These are phyloP conservation scores for Buddleja alternifolia DNA, from an alignment of 257 asterid genomes.

Conservation along the genomic window DNA sequence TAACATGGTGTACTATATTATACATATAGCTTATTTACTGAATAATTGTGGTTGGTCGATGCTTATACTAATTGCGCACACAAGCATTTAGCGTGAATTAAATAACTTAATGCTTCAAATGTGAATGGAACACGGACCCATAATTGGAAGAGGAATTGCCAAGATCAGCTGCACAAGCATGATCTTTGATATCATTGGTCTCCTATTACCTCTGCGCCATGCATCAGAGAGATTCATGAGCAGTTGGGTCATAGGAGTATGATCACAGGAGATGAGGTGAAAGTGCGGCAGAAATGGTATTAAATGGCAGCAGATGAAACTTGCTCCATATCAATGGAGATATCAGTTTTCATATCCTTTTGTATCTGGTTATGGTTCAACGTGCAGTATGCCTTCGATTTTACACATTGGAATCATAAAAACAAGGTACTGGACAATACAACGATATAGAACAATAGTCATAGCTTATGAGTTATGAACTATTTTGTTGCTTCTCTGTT, in stretches of 20 bases:
- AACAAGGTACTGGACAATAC: conserved; percentile 1
- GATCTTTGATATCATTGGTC: not conserved
- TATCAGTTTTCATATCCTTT: conserved; percentile 12
- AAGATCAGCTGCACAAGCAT: not conserved
- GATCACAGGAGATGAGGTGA: not conserved
- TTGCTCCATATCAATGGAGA: not conserved
- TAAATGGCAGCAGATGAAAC: not conserved
- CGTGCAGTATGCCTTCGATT: conserved; percentile 7
- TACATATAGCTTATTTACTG: not conserved
- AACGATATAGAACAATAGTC: not conserved
- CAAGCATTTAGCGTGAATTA: not conserved
- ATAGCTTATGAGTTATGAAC: not conserved
- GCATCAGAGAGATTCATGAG: not conserved
- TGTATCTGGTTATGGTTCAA: not conserved
- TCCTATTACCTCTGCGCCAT: not conserved
- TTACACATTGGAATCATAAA: not conserved
- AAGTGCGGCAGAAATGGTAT: not conserved
- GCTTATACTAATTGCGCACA: not conserved
- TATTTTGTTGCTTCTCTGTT: not conserved
- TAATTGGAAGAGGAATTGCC: not conserved
- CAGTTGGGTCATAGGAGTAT: not conserved
- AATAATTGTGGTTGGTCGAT: not conserved
- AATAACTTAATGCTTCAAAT: not conserved
- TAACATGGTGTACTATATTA: not conserved
- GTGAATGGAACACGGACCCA: not conserved